Percentiles rank a stretch among this genome's conserved stretches.
Evolutionary conservation across 306 rosid genomes (phyloP).

Genomic region (Acacia melanoxylon): DNA sequence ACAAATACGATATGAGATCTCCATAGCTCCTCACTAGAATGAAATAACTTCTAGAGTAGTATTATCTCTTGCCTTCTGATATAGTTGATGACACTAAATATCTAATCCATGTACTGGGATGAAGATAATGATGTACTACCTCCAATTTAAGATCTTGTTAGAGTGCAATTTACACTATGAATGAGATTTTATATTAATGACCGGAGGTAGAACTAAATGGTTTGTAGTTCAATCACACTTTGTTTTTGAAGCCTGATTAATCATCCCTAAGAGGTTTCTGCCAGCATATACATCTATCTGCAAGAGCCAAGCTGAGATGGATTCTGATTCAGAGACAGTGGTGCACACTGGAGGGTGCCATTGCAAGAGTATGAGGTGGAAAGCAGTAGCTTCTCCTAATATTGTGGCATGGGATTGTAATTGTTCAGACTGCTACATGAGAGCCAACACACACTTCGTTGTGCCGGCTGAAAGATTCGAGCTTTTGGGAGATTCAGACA

Average conservation of each 20-base stretch:
- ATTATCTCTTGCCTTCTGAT: not conserved
- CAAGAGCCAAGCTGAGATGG: slow-evolving; percentile 44
- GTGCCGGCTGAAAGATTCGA: slow-evolving; percentile 63
- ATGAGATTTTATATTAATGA: too few species aligned
- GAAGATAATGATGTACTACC: not conserved
- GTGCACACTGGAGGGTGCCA: slow-evolving; percentile 86
- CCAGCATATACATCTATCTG: not conserved
- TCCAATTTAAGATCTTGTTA: too few species aligned
- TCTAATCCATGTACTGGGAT: not conserved
- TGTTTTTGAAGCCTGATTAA: not conserved
- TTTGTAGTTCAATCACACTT: not conserved
- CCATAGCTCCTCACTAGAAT: not conserved
- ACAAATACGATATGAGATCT: not conserved
- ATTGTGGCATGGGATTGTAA: slow-evolving; percentile 79
- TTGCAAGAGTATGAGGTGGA: slow-evolving; percentile 85
- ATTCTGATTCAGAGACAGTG: slow-evolving; percentile 51
- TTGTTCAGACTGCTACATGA: slow-evolving; percentile 81
- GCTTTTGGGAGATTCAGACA: slow-evolving; percentile 63
- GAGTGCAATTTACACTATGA: too few species aligned
- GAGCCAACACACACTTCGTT: slow-evolving; percentile 60
- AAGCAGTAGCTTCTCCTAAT: slow-evolving; percentile 53
- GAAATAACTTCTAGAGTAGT: not conserved
- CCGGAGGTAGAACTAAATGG: not conserved
- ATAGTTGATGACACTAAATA: not conserved
- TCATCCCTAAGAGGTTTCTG: not conserved